Base-by-base conservation (phyloP, 2,329 filamentous ascomycete genomes). In the Penicillium sp. region DNA sequence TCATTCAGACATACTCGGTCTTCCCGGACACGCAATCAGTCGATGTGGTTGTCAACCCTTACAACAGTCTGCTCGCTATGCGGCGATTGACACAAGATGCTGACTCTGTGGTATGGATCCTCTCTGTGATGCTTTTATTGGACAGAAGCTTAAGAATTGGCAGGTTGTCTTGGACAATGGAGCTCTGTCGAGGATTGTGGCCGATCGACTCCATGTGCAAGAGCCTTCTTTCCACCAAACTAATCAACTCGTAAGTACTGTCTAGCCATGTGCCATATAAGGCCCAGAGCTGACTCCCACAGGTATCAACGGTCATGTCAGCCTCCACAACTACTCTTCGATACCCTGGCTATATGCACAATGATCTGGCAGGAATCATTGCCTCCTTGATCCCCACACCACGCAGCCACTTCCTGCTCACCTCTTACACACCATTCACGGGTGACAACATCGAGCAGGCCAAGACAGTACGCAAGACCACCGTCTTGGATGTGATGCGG, bases 301-400 rank as follows among this genome's bases (percentile, higher is more conserved):
- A 86, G 81, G 79, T 93, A 3, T 93, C 89, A 6, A 98, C 94
- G 1, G 94, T 98, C 68, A 98, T 98, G 93, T 96, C 90, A 28
- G 93, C 93, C 31, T 94, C 89, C 65, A 98, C 93, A 3, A 97
- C 91, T 8, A 96, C 94, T 2, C 81, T 98, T 41, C 82, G 93
- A 64, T 98, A 98, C 68, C 93, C 93, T 1, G 93, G 93, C 31
- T 98, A 98, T 73, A 98, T 98, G 93, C 93, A 98, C 76, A 98
- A 98, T 69, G 93, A 98, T 66, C 84, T 98, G 13, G 90, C 95
- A 64, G 93, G 91, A 69, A 97, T 98, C 60, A 80, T 98, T 47
- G 93, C 94, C 20, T 95, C 89, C 16, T 79, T 98, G 34, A 97
- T 98, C 52, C 93, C 93, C 1, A 98, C 91, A 0, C 94, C 93